Percentiles rank a stretch among this genome's conserved stretches.
phyloP scores from a whole-genome alignment of 1,139 yeast genomes.

The Sugiyamaella pinicola region DNA sequence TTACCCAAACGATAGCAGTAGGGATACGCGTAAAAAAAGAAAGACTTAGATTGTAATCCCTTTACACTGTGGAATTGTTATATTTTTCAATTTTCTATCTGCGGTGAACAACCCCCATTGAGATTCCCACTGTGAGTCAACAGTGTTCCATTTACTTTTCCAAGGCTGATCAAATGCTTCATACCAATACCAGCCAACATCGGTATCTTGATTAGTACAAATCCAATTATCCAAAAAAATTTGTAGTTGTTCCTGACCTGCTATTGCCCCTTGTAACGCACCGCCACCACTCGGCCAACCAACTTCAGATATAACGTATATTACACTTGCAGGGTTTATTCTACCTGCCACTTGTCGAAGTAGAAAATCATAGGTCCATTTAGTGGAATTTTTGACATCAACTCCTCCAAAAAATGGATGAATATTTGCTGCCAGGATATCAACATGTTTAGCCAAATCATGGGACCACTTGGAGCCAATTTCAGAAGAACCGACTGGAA shows the following conservation, averaged over 20 bases:
- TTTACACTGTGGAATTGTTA: slow-evolving; percentile 35
- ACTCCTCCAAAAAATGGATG: slow-evolving; percentile 73
- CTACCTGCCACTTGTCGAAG: slow-evolving; percentile 47
- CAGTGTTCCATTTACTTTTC: slow-evolving; percentile 57
- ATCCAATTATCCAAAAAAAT: slow-evolving; percentile 55
- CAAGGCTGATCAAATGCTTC: slow-evolving; percentile 79
- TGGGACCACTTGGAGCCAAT: slow-evolving; percentile 50
- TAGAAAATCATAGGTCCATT: slow-evolving; percentile 58
- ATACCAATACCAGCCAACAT: slow-evolving; percentile 60
- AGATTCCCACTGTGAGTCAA: slow-evolving; percentile 60
- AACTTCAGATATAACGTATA: slow-evolving; percentile 57
- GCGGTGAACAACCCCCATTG: slow-evolving; percentile 67
- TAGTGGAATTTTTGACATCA: slow-evolving; percentile 50
- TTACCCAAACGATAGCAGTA: too few species aligned
- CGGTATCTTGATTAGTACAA: slow-evolving; percentile 47
- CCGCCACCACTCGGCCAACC: slow-evolving; percentile 79
- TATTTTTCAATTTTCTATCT: slow-evolving; percentile 50
- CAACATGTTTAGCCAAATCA: slow-evolving; percentile 46
- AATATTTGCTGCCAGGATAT: slow-evolving; percentile 63
- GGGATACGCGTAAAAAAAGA: too few species aligned
- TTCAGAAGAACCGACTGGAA: slow-evolving; percentile 61
- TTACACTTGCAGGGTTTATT: slow-evolving; percentile 33
- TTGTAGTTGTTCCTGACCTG: slow-evolving; percentile 51
- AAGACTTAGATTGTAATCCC: background rate
- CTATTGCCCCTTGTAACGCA: slow-evolving; percentile 48